phyloP scores from a whole-genome alignment of 768 basidiomycete species.

The Symmetrospora coprosmae region DNA sequence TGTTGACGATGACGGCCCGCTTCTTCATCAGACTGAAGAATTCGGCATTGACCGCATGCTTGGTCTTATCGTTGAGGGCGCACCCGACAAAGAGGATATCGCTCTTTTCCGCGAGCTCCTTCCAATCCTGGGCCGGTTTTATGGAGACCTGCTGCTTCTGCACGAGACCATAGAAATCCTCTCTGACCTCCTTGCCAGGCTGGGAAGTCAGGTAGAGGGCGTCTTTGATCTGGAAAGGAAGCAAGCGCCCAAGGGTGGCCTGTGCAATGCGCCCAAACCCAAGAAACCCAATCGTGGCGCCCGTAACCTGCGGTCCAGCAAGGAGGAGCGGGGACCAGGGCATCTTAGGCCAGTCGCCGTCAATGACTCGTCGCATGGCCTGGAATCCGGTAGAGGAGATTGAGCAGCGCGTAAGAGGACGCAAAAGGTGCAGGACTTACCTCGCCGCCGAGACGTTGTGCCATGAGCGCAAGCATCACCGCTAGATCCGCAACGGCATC shows the following conservation, averaged over 20 bases:
- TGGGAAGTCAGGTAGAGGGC: constrained; percentile 55
- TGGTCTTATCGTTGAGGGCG: constrained; percentile 44
- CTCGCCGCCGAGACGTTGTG: constrained; percentile 60
- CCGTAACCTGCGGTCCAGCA: constrained; percentile 48
- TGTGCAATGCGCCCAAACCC: constrained; percentile 81
- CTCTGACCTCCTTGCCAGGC: constrained; percentile 31
- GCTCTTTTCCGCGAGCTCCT: constrained; percentile 57
- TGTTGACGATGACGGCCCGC: constrained; percentile 68
- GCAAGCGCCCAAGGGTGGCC: constrained; percentile 59
- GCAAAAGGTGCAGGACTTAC: constrained; percentile 39
- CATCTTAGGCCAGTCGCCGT: constrained; percentile 53
- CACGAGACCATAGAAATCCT: constrained; percentile 27
- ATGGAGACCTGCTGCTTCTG: constrained; percentile 20
- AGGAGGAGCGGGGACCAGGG: constrained; percentile 68
- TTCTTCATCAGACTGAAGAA: constrained; percentile 76
- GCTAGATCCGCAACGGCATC: constrained; percentile 85
- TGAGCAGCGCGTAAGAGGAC: neutral
- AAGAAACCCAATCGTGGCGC: constrained; percentile 63
- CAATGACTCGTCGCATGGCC: constrained; percentile 6
- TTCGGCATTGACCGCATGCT: constrained; percentile 54
- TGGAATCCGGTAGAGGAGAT: neutral
- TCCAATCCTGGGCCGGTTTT: constrained; percentile 36
- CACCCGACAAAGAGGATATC: constrained; percentile 71
- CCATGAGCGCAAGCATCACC: constrained; percentile 87
- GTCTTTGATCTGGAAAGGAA: constrained; percentile 65